Percentiles rank a stretch among this genome's conserved stretches.
phyloP scores from a whole-genome alignment of 2,329 filamentous ascomycete genomes.

The Talaromyces marneffei region DNA sequence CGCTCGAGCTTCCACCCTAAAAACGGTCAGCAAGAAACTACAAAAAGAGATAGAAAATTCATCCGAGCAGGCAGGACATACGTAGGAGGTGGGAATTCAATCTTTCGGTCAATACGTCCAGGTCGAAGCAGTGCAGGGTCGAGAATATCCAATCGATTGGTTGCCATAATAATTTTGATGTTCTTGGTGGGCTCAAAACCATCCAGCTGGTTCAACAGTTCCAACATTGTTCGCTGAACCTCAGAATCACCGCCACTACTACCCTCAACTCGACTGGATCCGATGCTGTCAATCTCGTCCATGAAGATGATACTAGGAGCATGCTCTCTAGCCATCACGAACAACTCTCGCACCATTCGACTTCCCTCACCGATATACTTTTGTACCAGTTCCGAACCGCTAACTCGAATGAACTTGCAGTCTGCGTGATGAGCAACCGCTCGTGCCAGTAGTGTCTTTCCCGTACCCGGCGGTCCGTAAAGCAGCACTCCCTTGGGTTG shows the following conservation, averaged over 20 bases:
- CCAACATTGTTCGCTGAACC: conserved; percentile 97
- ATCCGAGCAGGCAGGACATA: conserved; percentile 25
- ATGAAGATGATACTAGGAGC: conserved; percentile 99
- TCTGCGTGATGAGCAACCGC: conserved; percentile 97
- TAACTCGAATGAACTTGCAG: conserved; percentile 98
- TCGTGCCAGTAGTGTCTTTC: conserved; percentile 90
- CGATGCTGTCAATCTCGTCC: conserved; percentile 99
- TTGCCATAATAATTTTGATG: conserved; percentile 99
- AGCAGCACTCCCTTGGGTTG: conserved; percentile 96
- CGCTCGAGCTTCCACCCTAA: conserved; percentile 78
- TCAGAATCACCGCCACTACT: conserved; percentile 94
- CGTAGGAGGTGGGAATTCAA: conserved; percentile 95
- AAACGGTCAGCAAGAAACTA: conserved; percentile 13
- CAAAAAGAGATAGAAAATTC: no score
- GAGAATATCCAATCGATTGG: conserved; percentile 93
- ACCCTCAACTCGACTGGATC: conserved; percentile 91
- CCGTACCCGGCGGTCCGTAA: conserved; percentile 93
- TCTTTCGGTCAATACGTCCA: conserved; percentile 97
- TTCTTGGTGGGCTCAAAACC: conserved; percentile 99
- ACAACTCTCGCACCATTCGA: conserved; percentile 96
- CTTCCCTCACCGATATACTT: conserved; percentile 99
- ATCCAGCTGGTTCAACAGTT: conserved; percentile 95
- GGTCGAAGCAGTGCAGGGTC: conserved; percentile 91
- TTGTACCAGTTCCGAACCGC: conserved; percentile 91
- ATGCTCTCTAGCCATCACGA: conserved; percentile 98